Conservation (phyloP, 2,329 filamentous ascomycete genomes). For the Epichloe coenophiala region DNA sequence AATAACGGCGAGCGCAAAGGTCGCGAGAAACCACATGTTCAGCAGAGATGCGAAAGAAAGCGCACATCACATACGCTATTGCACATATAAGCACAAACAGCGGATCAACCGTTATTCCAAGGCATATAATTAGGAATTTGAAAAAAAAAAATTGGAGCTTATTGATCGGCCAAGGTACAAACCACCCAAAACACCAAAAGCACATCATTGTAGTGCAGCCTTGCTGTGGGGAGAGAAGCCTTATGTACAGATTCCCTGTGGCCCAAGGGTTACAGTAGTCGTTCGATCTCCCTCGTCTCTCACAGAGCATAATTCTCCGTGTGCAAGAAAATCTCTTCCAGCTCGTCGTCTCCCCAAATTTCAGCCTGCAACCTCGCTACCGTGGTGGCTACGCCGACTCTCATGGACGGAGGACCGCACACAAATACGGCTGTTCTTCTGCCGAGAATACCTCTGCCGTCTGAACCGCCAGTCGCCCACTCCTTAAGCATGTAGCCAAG, state of each 20-base stretch:
- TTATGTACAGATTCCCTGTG: not conserved
- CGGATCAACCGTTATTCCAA: not conserved
- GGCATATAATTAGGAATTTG: not conserved
- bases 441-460: slow-evolving; percentile 59
- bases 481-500: slow-evolving; percentile 76
- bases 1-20: not conserved
- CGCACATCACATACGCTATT: too few relatives aligned
- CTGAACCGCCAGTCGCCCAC: slow-evolving; percentile 57
- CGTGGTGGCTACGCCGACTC: slow-evolving; percentile 74
- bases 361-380: slow-evolving; percentile 71
- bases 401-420: slow-evolving; percentile 77
- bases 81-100: not conserved
- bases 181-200: not conserved
- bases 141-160: too few relatives aligned
- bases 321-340: slow-evolving; percentile 88
- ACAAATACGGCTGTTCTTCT: slow-evolving; percentile 80
- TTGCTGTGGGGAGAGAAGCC: not conserved
- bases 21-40: not conserved
- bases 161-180: too few relatives aligned
- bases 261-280: not conserved
- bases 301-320: slow-evolving; percentile 88
- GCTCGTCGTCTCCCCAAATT: slow-evolving; percentile 64
- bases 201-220: too few relatives aligned
- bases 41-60: not conserved
- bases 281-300: not conserved